Evolutionary conservation across 306 rosid genomes (phyloP).

Genomic region (Crotalaria pallida): DNA sequence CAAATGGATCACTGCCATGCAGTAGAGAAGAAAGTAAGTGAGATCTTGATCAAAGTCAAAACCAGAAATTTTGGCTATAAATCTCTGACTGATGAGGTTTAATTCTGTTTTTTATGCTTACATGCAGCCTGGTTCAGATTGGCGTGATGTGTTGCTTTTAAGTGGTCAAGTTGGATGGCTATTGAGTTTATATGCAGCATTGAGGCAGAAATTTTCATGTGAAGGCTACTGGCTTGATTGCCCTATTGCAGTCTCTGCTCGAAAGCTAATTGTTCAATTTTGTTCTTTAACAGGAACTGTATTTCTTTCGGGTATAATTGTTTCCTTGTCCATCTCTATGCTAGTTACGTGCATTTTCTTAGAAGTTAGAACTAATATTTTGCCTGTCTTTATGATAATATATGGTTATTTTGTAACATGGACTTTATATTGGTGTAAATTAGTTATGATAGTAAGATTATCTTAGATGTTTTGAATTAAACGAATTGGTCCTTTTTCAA

Average conservation of each 20-base stretch:
- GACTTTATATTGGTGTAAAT: not conserved
- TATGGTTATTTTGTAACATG: not conserved
- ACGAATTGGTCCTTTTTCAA: not conserved
- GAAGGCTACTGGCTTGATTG: slow-evolving; percentile 93
- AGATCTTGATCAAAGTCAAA: not conserved
- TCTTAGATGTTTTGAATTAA: slow-evolving; percentile 6
- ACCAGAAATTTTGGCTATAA: slow-evolving; percentile 14
- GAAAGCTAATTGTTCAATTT: slow-evolving; percentile 85
- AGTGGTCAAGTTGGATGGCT: slow-evolving; percentile 86
- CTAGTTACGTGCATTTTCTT: slow-evolving; percentile 15
- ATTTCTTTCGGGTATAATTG: slow-evolving; percentile 65
- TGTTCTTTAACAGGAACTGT: slow-evolving; percentile 82
- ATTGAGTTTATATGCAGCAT: slow-evolving; percentile 71
- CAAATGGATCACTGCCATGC: not conserved
- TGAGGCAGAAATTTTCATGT: slow-evolving; percentile 68
- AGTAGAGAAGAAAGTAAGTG: not conserved
- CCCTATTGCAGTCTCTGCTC: slow-evolving; percentile 81
- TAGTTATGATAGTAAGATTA: slow-evolving; percentile 14
- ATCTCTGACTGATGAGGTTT: slow-evolving; percentile 10
- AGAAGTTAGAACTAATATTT: not conserved
- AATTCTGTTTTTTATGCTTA: slow-evolving; percentile 26
- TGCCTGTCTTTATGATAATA: slow-evolving; percentile 10
- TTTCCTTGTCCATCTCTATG: slow-evolving; percentile 17
- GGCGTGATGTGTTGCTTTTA: slow-evolving; percentile 75
- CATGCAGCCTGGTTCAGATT: slow-evolving; percentile 87